A percentile compares a stretch with the other conserved stretches of the same genome.
phyloP scores from a whole-genome alignment of 2,329 filamentous ascomycete species.

The Curvularia sp. region DNA sequence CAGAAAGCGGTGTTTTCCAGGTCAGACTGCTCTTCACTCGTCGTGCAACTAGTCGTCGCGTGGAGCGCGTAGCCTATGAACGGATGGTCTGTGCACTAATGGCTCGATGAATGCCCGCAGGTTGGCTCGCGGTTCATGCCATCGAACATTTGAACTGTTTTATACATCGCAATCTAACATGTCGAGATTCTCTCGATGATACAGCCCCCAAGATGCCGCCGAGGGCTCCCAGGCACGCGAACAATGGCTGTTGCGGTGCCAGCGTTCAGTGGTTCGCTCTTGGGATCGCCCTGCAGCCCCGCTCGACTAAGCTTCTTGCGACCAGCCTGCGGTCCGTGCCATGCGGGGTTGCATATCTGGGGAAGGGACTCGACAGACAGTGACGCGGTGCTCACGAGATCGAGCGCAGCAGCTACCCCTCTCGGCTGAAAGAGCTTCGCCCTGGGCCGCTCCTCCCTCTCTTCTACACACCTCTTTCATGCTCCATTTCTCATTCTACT shows the following conservation, averaged over 20 bases:
- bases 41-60: not conserved
- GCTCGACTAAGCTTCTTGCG: slow-evolving; percentile 23
- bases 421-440: slow-evolving; percentile 28
- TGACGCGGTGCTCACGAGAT: slow-evolving; percentile 37
- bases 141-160: not conserved
- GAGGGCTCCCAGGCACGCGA: slow-evolving; percentile 22
- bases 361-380: slow-evolving; percentile 26
- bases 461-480: slow-evolving; percentile 25
- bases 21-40: not conserved
- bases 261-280: slow-evolving; percentile 18
- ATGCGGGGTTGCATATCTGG: slow-evolving; percentile 38
- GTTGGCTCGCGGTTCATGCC: not conserved
- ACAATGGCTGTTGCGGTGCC: slow-evolving; percentile 19
- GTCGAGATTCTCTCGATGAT: not conserved
- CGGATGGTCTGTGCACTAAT: slow-evolving; percentile 12
- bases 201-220: not conserved
- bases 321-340: slow-evolving; percentile 23
- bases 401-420: slow-evolving; percentile 25
- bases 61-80: slow-evolving; percentile 3
- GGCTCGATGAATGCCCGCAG: not conserved
- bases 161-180: not conserved
- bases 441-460: slow-evolving; percentile 22
- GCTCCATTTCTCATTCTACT: slow-evolving; percentile 25
- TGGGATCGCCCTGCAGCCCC: slow-evolving; percentile 27
- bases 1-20: not conserved